Conservation (phyloP, 1,284 basidiomycete species). For the Ustilago curta region DNA sequence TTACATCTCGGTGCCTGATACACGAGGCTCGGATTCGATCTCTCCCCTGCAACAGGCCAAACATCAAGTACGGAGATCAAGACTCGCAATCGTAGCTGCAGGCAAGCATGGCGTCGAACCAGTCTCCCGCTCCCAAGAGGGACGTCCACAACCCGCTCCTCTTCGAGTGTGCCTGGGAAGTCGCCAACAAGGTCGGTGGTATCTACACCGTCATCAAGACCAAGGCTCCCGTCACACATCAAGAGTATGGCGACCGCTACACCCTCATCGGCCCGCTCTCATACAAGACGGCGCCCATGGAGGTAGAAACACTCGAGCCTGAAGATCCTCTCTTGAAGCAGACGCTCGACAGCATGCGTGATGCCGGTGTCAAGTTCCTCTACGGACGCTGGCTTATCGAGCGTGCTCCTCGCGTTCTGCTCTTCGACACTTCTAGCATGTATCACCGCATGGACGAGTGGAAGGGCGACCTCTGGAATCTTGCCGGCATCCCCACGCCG, state of each 20-base stretch:
- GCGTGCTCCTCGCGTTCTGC: constrained; percentile 89
- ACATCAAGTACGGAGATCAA: not conserved
- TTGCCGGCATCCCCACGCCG: constrained; percentile 95
- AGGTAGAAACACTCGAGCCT: constrained; percentile 93
- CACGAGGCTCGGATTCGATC: not conserved
- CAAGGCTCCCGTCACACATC: constrained; percentile 95
- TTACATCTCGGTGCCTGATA: not conserved
- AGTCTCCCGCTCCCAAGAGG: constrained; percentile 36
- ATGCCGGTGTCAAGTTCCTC: constrained; percentile 88
- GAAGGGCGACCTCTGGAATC: constrained; percentile 97
- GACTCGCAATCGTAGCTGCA: constrained; percentile 2
- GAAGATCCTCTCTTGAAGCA: constrained; percentile 56
- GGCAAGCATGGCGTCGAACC: constrained; percentile 18
- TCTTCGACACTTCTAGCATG: constrained; percentile 93
- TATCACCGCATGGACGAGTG: constrained; percentile 92
- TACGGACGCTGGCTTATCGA: constrained; percentile 99
- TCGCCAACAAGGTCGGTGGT: constrained; percentile 79
- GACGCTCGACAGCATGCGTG: constrained; percentile 63
- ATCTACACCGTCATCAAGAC: constrained; percentile 99
- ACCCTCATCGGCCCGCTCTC: constrained; percentile 92
- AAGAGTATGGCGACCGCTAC: constrained; percentile 77
- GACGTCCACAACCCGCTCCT: constrained; percentile 64
- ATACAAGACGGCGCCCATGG: constrained; percentile 98
- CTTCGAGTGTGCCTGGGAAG: constrained; percentile 67
- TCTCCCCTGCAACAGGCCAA: not conserved